Base-by-base conservation (phyloP, 495 filamentous ascomycete genomes). In the Penicillium mononematosum region DNA sequence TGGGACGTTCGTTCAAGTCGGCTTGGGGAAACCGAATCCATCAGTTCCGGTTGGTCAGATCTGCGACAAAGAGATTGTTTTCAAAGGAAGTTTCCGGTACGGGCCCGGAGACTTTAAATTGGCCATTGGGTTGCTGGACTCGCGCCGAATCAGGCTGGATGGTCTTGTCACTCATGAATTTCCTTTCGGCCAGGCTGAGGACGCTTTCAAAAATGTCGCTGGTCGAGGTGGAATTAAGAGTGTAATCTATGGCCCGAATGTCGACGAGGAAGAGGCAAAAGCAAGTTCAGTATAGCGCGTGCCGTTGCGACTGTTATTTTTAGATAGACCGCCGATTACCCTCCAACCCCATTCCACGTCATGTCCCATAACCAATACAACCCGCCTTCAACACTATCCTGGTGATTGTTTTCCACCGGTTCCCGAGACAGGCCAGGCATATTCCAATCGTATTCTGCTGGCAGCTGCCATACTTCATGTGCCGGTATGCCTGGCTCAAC, bases 51-150 rank as follows among this genome's bases (percentile, higher is more conserved):
- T 96, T 62, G 85, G 89, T 77, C 82, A 85, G 39, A 77, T 92
- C 59, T 90, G 88, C 62, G 77, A 84, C 9, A 94, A 94, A 75
- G 90, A 96, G 73, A 77, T 94, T 5, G 89, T 83, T 14, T 81
- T 88, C 19, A 86, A 85, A 65, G 90, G 90, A 17, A 87, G 84
- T 62, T 96, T 92, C 73, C 83, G 90, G 19, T 96, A 96, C 65
- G 85, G 83, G 20, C 81, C 81, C 51, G 89, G 88, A 7, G 91
- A 94, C 70, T 94, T 92, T 62, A 73, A 81, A 66, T 76, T 89
- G 5, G 90, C 90, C 2, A 79, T 96, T 19, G 80, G 86, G 55
- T 74, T 96, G 47, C 74, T 96, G 5, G 73, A 78, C 5, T 72
- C 66, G 25, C 84, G 87, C 31, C 79, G 81, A 54, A 77, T 96